Base-by-base conservation (phyloP, 2,329 filamentous ascomycete genomes). In the Camptophora hylomeconis region DNA sequence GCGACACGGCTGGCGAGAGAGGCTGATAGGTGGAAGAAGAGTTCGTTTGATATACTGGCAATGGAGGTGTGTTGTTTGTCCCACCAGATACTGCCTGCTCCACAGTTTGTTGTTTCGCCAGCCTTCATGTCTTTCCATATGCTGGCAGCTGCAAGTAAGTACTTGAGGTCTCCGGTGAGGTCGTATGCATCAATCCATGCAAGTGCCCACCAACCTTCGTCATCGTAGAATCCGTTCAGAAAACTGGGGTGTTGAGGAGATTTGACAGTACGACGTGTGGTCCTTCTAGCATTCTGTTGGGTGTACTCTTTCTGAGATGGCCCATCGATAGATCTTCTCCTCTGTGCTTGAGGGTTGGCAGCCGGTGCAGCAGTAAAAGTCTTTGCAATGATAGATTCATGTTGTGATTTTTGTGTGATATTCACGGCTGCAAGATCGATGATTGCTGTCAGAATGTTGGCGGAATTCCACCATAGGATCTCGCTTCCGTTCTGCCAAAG, bases 391-490 rank as follows among this genome's bases (percentile, higher is more conserved):
- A n/a, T 7, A 31, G 15, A 20, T 31, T 10, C 14, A 13, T 9
- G n/a, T 16, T 19, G 11, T 14, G 21, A 13, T 24, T 10, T 24
- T 24, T 31, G 28, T 0, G 51, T 45, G 1, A 43, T 43, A 31
- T 57, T 53, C 16, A 53, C 26, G 2, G 49, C 48, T 5, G 58
- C 57, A 14, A 69, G 50, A 32, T 80, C 70, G 28, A 63, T 67
- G 11, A 81, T 51, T 3, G 63, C 64, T 0, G 73, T 78, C 35
- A 82, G 55, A 33, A 64, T 63, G 45, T 80, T 82, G 24, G 69
- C 78, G 30, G 67, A 66, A 45, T 81, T 80, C 78, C 78, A 83
- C 78, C 78, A 83, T n/a, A n/a, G n/a, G n/a, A n/a, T n/a, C n/a
- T 65, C 65, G 5, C 66, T 63, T 0, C 65, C 65, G 31, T 69